Percentiles rank a stretch among this genome's conserved stretches.
Evolutionary conservation across 2,329 filamentous ascomycete genomes (phyloP).

Genomic region (Penicillium sp.): DNA sequence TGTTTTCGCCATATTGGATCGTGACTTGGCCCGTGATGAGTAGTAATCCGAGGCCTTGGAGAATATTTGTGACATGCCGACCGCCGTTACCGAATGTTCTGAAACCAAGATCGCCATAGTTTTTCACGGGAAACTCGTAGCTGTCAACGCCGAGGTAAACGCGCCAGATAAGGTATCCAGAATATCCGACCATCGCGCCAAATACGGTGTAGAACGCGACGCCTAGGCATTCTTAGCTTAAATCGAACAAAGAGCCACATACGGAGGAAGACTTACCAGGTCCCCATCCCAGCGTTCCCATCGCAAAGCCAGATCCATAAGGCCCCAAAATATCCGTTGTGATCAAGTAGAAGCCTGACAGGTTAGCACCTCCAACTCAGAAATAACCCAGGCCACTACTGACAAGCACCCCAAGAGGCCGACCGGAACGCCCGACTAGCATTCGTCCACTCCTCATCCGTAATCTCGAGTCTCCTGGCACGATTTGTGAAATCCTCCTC

Average conservation of each 20-base stretch:
- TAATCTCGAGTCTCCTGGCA: conserved; percentile 11
- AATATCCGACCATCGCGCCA: conserved; percentile 27
- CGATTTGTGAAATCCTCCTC: conserved; percentile 13
- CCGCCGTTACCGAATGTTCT: conserved; percentile 39
- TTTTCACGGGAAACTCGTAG: conserved; percentile 40
- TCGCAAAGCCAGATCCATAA: conserved; percentile 23
- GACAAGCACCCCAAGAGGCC: conserved; percentile 16
- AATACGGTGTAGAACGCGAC: conserved; percentile 28
- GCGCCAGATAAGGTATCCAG: conserved; percentile 42
- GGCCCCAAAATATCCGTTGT: conserved; percentile 42
- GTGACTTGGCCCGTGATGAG: conserved; percentile 56
- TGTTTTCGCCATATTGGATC: conserved; percentile 54
- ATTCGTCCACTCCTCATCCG: conserved; percentile 23
- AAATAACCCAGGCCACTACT: not conserved
- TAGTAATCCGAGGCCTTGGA: conserved; percentile 46
- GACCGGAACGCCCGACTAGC: conserved; percentile 17
- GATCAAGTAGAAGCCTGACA: conserved; percentile 35
- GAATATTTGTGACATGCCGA: conserved; percentile 38
- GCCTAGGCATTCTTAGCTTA: not conserved
- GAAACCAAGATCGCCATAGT: conserved; percentile 44
- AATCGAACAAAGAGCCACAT: not conserved
- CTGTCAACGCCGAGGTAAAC: conserved; percentile 45
- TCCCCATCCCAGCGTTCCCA: conserved; percentile 20
- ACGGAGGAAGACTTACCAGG: conserved; percentile 7
- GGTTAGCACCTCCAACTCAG: not conserved